Evolutionary conservation across 2,329 filamentous ascomycete genomes (phyloP), one percentile per base, ranked within the genome.

Genomic region (Alternaria atra): DNA sequence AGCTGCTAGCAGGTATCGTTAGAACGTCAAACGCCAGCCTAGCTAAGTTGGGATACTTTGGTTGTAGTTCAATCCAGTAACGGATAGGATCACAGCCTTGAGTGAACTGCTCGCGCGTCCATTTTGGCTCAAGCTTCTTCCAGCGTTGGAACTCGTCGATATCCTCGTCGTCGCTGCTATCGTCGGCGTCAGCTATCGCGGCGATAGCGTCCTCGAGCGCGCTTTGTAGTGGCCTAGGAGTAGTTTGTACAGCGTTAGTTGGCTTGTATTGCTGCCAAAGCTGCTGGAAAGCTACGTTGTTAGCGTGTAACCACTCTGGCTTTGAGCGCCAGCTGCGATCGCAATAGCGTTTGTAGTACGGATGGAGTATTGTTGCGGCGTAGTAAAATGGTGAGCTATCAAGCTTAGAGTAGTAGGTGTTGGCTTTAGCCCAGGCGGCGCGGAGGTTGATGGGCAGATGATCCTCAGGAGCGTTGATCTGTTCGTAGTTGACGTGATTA

Each of bases 71-170:
- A 35, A 54, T 46, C 52, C 39, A 54, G 39, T 54, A 54, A 32
- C 27, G 23, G 39, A 44, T 46, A 54, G 52, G 39, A 46, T 54
- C 30, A 54, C 52, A 32, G 17, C 30, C 52, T 44, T 54, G 27
- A 34, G 5, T 37, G 7, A 35, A 44, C 52, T 54, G 52, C 42
- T 34, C 20, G 40, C 52, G 51, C 51, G 37, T 54, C 52, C 52
- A 54, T n/a, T 44, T 46, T 34, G 40, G 52, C 52, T 54, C 52
- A 44, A 44, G 42, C 42, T 46, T 54, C 39, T 46, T 44, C 52
- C 27, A 54, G 40, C 40, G 52, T 39, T 46, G 29, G 34, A 46
- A 55, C 52, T 55, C 52, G 13, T 55, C 52, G 6, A 47, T 46
- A 46, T 55, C 51, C 51, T 52, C 48, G 27, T 40, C 34, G 20